Evolutionary conservation across 2,329 filamentous ascomycete genomes (phyloP).

Genomic region (Fusarium sp.): DNA sequence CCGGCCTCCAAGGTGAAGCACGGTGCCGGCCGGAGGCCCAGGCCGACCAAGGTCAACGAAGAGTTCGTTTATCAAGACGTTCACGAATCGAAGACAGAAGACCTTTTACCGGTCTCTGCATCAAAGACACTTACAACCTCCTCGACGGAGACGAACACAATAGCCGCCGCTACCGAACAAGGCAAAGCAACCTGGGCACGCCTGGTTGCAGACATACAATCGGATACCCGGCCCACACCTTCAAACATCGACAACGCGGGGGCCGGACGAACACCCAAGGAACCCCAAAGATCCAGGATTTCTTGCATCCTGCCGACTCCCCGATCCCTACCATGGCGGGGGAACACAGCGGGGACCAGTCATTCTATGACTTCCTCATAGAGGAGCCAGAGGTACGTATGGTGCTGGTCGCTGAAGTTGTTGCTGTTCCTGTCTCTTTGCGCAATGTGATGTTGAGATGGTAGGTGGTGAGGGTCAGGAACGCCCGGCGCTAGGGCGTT

Average conservation of each 20-base stretch:
- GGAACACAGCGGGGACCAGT: conserved; percentile 39
- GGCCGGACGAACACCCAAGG: conserved; percentile 24
- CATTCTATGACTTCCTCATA: conserved; percentile 47
- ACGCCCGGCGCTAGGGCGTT: not conserved
- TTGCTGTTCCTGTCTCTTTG: conserved; percentile 19
- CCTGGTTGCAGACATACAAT: conserved; percentile 19
- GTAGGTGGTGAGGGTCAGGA: conserved; percentile 3
- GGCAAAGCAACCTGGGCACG: conserved; percentile 16
- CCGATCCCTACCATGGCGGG: conserved; percentile 39
- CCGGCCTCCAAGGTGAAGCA: conserved; percentile 29
- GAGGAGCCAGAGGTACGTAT: conserved; percentile 44
- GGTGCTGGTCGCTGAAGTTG: not conserved
- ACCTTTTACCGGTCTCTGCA: conserved; percentile 7
- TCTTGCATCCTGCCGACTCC: conserved; percentile 16
- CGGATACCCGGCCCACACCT: conserved; percentile 16
- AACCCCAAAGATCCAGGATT: conserved; percentile 13
- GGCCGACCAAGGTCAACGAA: conserved; percentile 23
- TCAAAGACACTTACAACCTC: not conserved
- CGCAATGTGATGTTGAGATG: conserved; percentile 18
- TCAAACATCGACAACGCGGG: conserved; percentile 13
- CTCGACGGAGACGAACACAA: conserved; percentile 2
- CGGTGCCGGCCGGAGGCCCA: conserved; percentile 39
- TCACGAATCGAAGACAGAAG: conserved; percentile 27
- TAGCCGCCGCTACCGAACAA: conserved; percentile 15
- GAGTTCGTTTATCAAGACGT: conserved; percentile 33